These are phyloP conservation scores for Coemansia sp. DNA, from an alignment of 192 early-diverging fungal species.

Conservation along the genomic window DNA sequence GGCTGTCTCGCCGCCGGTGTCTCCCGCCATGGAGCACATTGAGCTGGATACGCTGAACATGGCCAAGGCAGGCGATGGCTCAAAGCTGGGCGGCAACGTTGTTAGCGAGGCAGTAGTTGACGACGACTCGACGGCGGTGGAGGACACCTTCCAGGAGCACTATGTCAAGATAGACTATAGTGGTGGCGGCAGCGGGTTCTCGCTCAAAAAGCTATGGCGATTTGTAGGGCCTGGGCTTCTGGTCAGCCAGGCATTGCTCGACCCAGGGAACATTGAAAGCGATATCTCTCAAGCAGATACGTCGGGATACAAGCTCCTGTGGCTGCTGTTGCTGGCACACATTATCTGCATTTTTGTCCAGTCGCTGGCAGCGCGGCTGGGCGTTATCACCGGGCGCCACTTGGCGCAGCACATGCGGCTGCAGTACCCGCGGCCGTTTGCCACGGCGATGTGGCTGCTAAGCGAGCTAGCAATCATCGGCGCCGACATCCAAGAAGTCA, in stretches of 20 bases:
- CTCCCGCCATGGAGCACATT: background rate
- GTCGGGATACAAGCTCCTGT: conserved; percentile 65
- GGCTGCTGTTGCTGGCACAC: conserved; percentile 65
- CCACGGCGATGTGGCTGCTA: conserved; percentile 58
- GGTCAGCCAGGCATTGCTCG: conserved; percentile 64
- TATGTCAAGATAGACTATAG: conserved; percentile 44
- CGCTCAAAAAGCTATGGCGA: conserved; percentile 58
- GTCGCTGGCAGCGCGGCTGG: conserved; percentile 59
- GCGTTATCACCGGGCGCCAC: conserved; percentile 67
- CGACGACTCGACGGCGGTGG: conserved; percentile 33
- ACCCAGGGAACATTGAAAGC: conserved; percentile 73
- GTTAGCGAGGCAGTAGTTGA: conserved; percentile 19
- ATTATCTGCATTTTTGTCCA: conserved; percentile 64
- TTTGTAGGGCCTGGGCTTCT: conserved; percentile 65
- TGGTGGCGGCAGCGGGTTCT: conserved; percentile 39
- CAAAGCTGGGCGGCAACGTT: background rate
- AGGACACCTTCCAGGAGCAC: conserved; percentile 32
- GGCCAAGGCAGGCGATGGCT: background rate
- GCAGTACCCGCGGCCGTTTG: conserved; percentile 54
- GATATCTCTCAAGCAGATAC: conserved; percentile 64
- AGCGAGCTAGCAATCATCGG: conserved; percentile 70
- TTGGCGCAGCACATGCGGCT: conserved; percentile 58
- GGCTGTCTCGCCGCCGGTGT: background rate
- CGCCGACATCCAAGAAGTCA: conserved; percentile 75
- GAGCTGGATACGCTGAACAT: background rate